Conservation (phyloP, 2,329 filamentous ascomycete genomes). For the Verticillium zaregamsianum region DNA sequence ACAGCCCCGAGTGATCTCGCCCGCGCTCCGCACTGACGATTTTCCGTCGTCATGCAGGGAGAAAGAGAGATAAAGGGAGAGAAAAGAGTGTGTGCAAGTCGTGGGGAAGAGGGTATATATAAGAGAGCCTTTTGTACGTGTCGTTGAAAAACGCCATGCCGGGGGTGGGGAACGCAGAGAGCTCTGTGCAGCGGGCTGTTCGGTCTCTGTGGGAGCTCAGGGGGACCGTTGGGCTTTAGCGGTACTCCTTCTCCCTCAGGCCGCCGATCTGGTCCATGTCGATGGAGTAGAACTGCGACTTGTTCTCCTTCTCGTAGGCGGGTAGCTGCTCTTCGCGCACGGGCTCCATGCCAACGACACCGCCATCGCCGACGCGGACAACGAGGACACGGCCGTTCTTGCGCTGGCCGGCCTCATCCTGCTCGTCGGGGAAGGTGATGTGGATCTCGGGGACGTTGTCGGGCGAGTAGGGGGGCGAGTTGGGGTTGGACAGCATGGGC, state of each 20-base stretch:
- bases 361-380: conserved; percentile 83
- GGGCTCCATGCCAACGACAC: conserved; percentile 82
- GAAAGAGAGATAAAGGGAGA: not conserved
- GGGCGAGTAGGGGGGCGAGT: conserved; percentile 71
- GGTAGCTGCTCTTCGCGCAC: conserved; percentile 77
- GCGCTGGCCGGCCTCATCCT: conserved; percentile 76
- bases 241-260: conserved; percentile 78
- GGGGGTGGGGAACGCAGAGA: not conserved
- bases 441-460: conserved; percentile 90
- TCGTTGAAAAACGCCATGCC: conserved; percentile 1
- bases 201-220: conserved; percentile 3
- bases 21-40: not conserved
- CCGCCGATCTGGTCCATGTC: conserved; percentile 94
- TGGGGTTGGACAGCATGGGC: conserved; percentile 71
- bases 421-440: conserved; percentile 96
- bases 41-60: not conserved
- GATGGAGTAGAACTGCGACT: conserved; percentile 81
- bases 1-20: not conserved
- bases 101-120: not conserved
- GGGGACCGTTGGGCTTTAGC: conserved; percentile 14
- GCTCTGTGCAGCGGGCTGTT: conserved; percentile 6
- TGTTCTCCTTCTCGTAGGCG: conserved; percentile 80
- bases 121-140: not conserved
- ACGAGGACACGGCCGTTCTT: conserved; percentile 87
- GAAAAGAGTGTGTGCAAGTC: not conserved